Evolutionary conservation across 1,284 basidiomycete genomes (phyloP), one percentile per base, ranked within the genome.

Genomic region (Microbotryum violaceum): DNA sequence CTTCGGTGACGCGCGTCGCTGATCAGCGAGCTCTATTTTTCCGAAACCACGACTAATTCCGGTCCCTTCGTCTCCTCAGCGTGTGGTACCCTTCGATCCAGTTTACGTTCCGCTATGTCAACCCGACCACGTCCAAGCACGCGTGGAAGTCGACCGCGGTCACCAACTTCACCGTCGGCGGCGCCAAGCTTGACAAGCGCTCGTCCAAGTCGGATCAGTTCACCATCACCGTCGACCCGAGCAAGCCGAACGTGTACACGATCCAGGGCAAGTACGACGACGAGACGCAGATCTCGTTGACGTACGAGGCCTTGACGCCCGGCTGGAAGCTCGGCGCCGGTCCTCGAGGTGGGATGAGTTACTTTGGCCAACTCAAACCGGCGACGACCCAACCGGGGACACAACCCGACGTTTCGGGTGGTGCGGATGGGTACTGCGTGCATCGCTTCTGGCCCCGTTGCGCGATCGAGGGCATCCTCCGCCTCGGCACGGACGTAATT

Each of bases 301-400:
- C 85, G 29, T 80, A 91, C 67, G 78, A 80, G 29, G 85, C 88
- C 54, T 85, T 89, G 16, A 81, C 83, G 29, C 83, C 87, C 16
- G 94, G 94, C 31, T 97, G 85, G 83, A 98, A 98, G 80, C 77
- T 94, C 61, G 96, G 96, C 61, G 82, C 85, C 55, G 93, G 91
- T 7, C 82, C 86, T 18, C 82, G 87, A 64, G 94, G 91, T 10
- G 96, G 96, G 1, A 87, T 85, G 77, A 90, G 89, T 62, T 88
- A 90, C 78, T 97, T 92, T 77, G 96, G 96, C 18, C 57, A 69
- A 56, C 69, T 73, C 46, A n/a, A 33, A 14, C 31, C 61, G 3
- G 65, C 54, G 25, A 56, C 56, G 18, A 68, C 70, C 3, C 69
- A 70, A 72, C 60, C 66, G 71, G 21, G 74, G 72, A 71, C 73